Percentiles rank a stretch among this genome's conserved stretches.
These are phyloP conservation scores for Trichophyton benhamiae DNA, from an alignment of 2,329 filamentous ascomycete species.

Conservation along the genomic window DNA sequence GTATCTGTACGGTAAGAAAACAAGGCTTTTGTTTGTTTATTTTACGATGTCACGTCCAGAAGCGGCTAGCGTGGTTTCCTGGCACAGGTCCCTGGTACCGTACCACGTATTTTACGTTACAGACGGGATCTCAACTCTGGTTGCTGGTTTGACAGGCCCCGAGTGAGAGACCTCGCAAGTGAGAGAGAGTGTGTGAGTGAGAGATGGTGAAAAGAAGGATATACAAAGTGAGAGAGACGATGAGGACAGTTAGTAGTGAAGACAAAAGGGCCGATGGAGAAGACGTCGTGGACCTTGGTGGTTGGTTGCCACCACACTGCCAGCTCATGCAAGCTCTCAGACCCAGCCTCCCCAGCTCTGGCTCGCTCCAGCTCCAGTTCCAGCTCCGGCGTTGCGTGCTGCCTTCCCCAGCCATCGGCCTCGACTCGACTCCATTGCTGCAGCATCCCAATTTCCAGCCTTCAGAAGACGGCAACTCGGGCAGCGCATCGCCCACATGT, in stretches of 20 bases:
- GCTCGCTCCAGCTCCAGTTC: not conserved
- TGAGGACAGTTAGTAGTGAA: not conserved
- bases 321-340: not conserved
- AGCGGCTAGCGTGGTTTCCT: not conserved
- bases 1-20: constrained; percentile 1
- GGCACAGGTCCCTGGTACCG: not conserved
- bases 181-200: not conserved
- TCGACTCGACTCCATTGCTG: not conserved
- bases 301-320: not conserved
- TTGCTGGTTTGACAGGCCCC: no score
- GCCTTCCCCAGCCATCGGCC: not conserved
- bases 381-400: not conserved
- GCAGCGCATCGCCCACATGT: not conserved
- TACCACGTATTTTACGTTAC: not conserved
- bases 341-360: not conserved
- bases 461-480: not conserved
- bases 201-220: not conserved
- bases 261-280: not conserved
- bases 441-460: not conserved
- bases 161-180: no score
- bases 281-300: not conserved
- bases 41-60: not conserved
- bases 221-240: not conserved
- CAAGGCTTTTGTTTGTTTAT: not conserved
- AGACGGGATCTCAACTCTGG: no score